phyloP scores from a whole-genome alignment of 75 land plant species.

The Sequoia sempervirens region DNA sequence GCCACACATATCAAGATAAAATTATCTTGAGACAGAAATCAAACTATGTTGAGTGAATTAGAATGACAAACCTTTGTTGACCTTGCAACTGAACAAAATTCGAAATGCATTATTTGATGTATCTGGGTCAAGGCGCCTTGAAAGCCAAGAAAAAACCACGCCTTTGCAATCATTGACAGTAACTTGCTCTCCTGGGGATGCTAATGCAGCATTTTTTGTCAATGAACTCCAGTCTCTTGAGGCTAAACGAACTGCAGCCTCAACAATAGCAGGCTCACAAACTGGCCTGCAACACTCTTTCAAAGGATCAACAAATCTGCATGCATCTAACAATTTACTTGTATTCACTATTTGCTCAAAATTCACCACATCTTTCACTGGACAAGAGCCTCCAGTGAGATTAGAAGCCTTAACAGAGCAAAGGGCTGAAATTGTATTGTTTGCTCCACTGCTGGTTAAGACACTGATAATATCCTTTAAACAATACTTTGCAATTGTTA shows the following conservation, averaged over 20 bases:
- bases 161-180: slow-evolving; percentile 76
- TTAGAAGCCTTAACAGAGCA: slow-evolving; percentile 72
- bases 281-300: slow-evolving; percentile 91
- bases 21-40: background rate
- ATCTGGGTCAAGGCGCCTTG: slow-evolving; percentile 51
- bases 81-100: slow-evolving; percentile 77
- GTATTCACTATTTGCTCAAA: slow-evolving; percentile 76
- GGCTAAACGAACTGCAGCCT: slow-evolving; percentile 74
- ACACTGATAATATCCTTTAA: slow-evolving; percentile 74
- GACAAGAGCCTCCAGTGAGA: slow-evolving; percentile 90
- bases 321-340: slow-evolving; percentile 71
- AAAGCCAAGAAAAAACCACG: slow-evolving; percentile 87
- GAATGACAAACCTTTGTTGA: slow-evolving; percentile 75
- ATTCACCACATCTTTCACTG: slow-evolving; percentile 51
- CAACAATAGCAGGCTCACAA: slow-evolving; percentile 70
- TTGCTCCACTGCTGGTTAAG: slow-evolving; percentile 81
- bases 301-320: slow-evolving; percentile 76
- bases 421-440: slow-evolving; percentile 45
- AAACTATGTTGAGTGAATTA: background rate
- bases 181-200: slow-evolving; percentile 24
- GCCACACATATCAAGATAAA: background rate
- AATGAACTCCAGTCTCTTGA: slow-evolving; percentile 14
- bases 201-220: slow-evolving; percentile 17
- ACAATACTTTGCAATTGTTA: slow-evolving; percentile 65
- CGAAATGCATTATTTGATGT: slow-evolving; percentile 78